phyloP scores from a whole-genome alignment of 2,329 filamentous ascomycete genomes.

The Neonectria faginata region DNA sequence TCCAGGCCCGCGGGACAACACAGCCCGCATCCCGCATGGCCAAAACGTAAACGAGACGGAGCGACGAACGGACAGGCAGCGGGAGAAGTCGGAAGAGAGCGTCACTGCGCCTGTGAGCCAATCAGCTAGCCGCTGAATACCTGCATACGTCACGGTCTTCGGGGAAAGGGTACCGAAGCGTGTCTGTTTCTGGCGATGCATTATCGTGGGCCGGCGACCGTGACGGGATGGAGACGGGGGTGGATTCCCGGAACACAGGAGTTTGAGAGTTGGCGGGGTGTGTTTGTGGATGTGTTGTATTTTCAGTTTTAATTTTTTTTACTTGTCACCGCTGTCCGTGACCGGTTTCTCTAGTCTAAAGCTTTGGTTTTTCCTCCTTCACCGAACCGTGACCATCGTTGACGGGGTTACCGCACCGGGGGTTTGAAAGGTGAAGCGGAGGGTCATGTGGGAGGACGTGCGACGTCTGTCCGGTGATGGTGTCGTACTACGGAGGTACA shows the following conservation, averaged over 20 bases:
- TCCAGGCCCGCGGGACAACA: slow-evolving; percentile 26
- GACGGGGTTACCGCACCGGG: slow-evolving; percentile 30
- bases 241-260: slow-evolving; percentile 22
- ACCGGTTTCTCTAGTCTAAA: background rate
- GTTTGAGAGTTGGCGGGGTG: slow-evolving; percentile 2
- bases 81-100: slow-evolving; percentile 36
- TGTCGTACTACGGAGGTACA: slow-evolving; percentile 8
- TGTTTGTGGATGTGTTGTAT: background rate
- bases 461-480: slow-evolving; percentile 9
- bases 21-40: slow-evolving; percentile 31
- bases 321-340: background rate
- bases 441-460: slow-evolving; percentile 39
- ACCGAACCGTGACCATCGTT: slow-evolving; percentile 39
- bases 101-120: slow-evolving; percentile 14
- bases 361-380: slow-evolving; percentile 30
- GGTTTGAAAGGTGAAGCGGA: slow-evolving; percentile 12
- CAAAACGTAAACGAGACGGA: slow-evolving; percentile 45
- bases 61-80: slow-evolving; percentile 35
- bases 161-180: slow-evolving; percentile 38
- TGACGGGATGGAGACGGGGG: slow-evolving; percentile 22
- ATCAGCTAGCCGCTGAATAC: slow-evolving; percentile 8
- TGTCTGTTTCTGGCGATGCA: slow-evolving; percentile 27
- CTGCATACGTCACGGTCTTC: slow-evolving; percentile 35
- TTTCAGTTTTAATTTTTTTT: background rate
- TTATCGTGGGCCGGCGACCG: slow-evolving; percentile 41